A percentile compares a stretch with the other conserved stretches of the same genome.
Conservation (phyloP, 257 asterid species). For the Plectranthus barbatus region DNA sequence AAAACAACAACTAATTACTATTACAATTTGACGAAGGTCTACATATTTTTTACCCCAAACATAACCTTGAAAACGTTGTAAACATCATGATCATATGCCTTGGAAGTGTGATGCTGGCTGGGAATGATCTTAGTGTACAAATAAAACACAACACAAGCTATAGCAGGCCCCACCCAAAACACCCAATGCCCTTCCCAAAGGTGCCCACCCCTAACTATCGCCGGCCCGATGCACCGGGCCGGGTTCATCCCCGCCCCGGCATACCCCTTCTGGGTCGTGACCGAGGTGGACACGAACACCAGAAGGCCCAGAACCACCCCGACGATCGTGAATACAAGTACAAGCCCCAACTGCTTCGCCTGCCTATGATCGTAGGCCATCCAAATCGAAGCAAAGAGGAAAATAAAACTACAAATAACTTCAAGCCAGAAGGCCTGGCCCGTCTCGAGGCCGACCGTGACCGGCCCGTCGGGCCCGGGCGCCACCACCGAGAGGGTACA, state of each 20-base stretch:
- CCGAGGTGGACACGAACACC: constrained; percentile 52
- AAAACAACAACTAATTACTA: no score
- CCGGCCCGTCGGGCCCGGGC: constrained; percentile 45
- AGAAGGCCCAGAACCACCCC: constrained; percentile 57
- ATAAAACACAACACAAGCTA: constrained; percentile 53
- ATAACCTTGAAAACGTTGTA: constrained; percentile 31
- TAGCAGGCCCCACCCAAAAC: constrained; percentile 63
- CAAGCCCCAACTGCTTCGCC: constrained; percentile 36
- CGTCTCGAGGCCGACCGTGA: constrained; percentile 32
- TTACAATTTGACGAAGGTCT: no score
- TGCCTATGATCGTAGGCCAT: constrained; percentile 74
- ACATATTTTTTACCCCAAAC: constrained; percentile 8
- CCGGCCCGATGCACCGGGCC: constrained; percentile 71
- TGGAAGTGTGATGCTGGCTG: constrained; percentile 38
- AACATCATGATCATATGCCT: constrained; percentile 55
- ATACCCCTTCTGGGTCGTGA: constrained; percentile 45
- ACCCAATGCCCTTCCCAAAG: constrained; percentile 79
- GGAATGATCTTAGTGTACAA: constrained; percentile 64
- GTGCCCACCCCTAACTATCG: constrained; percentile 67
- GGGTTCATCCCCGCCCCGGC: constrained; percentile 82
- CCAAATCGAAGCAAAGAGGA: constrained; percentile 67
- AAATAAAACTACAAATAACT: constrained; percentile 44
- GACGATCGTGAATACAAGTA: constrained; percentile 31
- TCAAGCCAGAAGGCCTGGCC: constrained; percentile 69
- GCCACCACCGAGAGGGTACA: constrained; percentile 47